These are phyloP conservation scores for Candida montana DNA, from an alignment of 805 yeast genomes.

Conservation along the genomic window DNA sequence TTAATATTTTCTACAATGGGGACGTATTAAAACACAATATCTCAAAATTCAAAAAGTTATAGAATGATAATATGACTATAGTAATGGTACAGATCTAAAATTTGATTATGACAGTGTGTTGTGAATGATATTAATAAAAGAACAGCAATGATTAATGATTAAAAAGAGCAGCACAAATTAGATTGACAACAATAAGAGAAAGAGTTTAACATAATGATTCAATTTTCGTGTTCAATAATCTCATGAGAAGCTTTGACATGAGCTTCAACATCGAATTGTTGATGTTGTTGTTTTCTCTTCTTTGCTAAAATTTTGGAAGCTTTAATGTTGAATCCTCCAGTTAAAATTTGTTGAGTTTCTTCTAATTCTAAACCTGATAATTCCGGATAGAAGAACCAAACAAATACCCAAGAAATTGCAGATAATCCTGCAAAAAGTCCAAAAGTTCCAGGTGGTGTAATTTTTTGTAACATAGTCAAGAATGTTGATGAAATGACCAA, in stretches of 20 bases:
- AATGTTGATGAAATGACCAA: slow-evolving; percentile 86
- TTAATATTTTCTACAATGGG: no score
- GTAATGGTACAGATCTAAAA: no score
- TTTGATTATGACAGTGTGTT: no score
- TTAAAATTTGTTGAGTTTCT: slow-evolving; percentile 77
- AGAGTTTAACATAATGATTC: neutral
- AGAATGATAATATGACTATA: no score
- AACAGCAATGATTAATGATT: no score
- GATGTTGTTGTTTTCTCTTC: slow-evolving; percentile 29
- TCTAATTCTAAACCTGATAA: slow-evolving; percentile 85
- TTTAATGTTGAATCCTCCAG: slow-evolving; percentile 83
- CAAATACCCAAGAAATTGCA: slow-evolving; percentile 63
- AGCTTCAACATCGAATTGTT: slow-evolving; percentile 21
- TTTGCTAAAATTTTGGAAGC: slow-evolving; percentile 52
- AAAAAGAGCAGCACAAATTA: neutral
- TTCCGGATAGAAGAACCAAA: slow-evolving; percentile 87
- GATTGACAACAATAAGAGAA: neutral
- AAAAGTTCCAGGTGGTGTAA: slow-evolving; percentile 94
- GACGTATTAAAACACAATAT: no score
- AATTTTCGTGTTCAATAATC: slow-evolving; percentile 20
- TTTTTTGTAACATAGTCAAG: slow-evolving; percentile 87
- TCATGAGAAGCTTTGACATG: slow-evolving; percentile 24
- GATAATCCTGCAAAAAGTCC: slow-evolving; percentile 83
- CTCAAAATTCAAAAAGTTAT: no score
- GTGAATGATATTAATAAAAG: no score